phyloP scores from a whole-genome alignment of 2,329 filamentous ascomycete species.

The Trichoderma aggressivum region DNA sequence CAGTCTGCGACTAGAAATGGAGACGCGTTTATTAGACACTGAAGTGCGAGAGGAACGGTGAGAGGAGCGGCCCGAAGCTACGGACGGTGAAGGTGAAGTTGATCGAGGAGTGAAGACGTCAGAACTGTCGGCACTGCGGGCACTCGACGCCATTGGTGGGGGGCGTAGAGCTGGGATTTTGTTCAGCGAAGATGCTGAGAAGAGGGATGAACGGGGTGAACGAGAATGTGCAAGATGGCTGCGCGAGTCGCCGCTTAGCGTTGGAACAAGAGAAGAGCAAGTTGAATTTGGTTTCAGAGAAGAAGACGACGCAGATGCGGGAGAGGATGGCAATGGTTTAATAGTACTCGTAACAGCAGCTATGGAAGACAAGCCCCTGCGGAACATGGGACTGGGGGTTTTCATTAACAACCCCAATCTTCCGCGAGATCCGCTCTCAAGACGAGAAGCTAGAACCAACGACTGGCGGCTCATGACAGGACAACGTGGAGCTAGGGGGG shows the following conservation, averaged over 20 bases:
- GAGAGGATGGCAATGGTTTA: slow-evolving; percentile 8
- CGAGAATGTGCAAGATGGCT: slow-evolving; percentile 20
- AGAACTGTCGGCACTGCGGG: slow-evolving; percentile 42
- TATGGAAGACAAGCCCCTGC: background rate
- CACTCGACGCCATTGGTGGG: slow-evolving; percentile 20
- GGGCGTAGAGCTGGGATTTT: slow-evolving; percentile 27
- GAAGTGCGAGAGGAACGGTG: slow-evolving; percentile 50
- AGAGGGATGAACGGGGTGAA: slow-evolving; percentile 22
- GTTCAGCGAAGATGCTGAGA: slow-evolving; percentile 20
- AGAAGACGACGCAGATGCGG: slow-evolving; percentile 9
- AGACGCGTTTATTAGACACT: slow-evolving; percentile 50
- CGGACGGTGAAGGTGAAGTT: slow-evolving; percentile 48
- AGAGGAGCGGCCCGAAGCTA: slow-evolving; percentile 46
- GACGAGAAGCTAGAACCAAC: slow-evolving; percentile 19
- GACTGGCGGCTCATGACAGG: slow-evolving; percentile 23
- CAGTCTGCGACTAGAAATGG: slow-evolving; percentile 49
- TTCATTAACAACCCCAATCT: slow-evolving; percentile 21
- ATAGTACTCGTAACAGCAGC: background rate
- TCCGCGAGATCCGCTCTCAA: slow-evolving; percentile 20
- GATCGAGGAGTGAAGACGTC: slow-evolving; percentile 56
- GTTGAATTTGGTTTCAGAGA: background rate
- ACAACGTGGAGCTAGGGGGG: slow-evolving; percentile 17
- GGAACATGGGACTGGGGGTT: slow-evolving; percentile 16
- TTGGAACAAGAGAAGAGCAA: background rate
- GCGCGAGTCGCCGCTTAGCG: background rate